A percentile compares a stretch with the other conserved stretches of the same genome.
Evolutionary conservation across 805 yeast genomes (phyloP).

Genomic region (Candida jianshihensis): DNA sequence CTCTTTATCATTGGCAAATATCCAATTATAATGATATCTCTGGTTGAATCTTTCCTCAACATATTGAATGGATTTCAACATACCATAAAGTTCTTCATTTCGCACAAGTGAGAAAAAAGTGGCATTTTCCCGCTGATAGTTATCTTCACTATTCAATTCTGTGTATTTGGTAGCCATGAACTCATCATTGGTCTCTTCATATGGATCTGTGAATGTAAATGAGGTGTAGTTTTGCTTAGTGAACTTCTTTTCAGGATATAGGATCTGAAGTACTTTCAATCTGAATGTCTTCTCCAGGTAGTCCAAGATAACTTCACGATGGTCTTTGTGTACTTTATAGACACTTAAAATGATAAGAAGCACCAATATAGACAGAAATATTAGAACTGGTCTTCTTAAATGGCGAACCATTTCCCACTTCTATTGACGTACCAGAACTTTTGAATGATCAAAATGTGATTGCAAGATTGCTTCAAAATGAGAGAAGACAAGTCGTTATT

Average conservation of each 20-base stretch:
- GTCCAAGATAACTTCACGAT: slow-evolving; percentile 14
- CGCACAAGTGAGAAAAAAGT: slow-evolving; percentile 66
- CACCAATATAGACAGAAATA: neutral
- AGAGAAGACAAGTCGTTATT: too few species aligned
- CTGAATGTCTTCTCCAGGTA: slow-evolving; percentile 14
- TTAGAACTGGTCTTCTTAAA: neutral
- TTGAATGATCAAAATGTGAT: neutral
- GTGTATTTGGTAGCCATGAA: slow-evolving; percentile 4
- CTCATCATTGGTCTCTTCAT: slow-evolving; percentile 1
- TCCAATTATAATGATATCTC: slow-evolving; percentile 64
- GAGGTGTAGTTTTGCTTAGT: slow-evolving; percentile 16
- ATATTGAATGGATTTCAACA: slow-evolving; percentile 51
- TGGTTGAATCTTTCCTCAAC: slow-evolving; percentile 60
- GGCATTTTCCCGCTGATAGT: slow-evolving; percentile 44
- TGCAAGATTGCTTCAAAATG: too few species aligned
- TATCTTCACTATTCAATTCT: slow-evolving; percentile 11
- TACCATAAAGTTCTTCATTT: slow-evolving; percentile 51
- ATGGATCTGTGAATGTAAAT: slow-evolving; percentile 13
- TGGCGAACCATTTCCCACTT: slow-evolving; percentile 3
- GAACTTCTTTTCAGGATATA: slow-evolving; percentile 20
- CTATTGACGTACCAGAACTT: too few species aligned
- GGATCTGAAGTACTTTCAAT: slow-evolving; percentile 15
- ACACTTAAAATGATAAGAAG: slow-evolving; percentile 4
- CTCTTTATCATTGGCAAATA: slow-evolving; percentile 58
- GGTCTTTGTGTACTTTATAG: slow-evolving; percentile 12